A percentile compares a stretch with the other conserved stretches of the same genome.
phyloP scores from a whole-genome alignment of 164 flowering plant species.

The Liriodendron chinense region DNA sequence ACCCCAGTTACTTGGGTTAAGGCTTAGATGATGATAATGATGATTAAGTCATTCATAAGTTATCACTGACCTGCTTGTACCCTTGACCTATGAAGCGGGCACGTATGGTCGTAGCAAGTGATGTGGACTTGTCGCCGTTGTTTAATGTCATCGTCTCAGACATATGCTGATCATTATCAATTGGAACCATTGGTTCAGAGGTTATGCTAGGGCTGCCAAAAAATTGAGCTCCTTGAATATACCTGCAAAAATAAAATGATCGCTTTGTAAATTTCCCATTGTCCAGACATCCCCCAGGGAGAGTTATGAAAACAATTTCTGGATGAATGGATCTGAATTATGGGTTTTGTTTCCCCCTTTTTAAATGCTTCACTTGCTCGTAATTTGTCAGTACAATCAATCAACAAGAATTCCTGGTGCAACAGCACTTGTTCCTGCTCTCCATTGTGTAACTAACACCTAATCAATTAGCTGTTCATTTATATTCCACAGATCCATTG shows the following conservation, averaged over 20 bases:
- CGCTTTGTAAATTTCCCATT: not conserved
- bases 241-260: conserved; percentile 33
- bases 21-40: not conserved
- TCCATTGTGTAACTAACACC: too few relatives aligned
- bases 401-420: not conserved
- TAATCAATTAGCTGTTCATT: too few relatives aligned
- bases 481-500: too few relatives aligned
- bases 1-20: too few relatives aligned
- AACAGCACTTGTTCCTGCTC: not conserved
- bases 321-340: not conserved
- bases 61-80: conserved; percentile 72
- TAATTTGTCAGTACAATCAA: not conserved
- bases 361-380: not conserved
- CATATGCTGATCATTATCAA: conserved; percentile 28
- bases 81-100: conserved; percentile 89
- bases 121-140: conserved; percentile 17
- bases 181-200: conserved; percentile 21
- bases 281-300: too few relatives aligned
- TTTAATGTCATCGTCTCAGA: conserved; percentile 31
- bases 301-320: not conserved
- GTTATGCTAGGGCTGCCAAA: conserved; percentile 29
- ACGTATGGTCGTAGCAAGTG: conserved; percentile 33
- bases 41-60: not conserved
- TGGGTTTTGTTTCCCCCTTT: not conserved
- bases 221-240: conserved; percentile 68